These are phyloP conservation scores for Fusarium scirpi DNA, from an alignment of 2,329 filamentous ascomycete species.

Conservation along the genomic window DNA sequence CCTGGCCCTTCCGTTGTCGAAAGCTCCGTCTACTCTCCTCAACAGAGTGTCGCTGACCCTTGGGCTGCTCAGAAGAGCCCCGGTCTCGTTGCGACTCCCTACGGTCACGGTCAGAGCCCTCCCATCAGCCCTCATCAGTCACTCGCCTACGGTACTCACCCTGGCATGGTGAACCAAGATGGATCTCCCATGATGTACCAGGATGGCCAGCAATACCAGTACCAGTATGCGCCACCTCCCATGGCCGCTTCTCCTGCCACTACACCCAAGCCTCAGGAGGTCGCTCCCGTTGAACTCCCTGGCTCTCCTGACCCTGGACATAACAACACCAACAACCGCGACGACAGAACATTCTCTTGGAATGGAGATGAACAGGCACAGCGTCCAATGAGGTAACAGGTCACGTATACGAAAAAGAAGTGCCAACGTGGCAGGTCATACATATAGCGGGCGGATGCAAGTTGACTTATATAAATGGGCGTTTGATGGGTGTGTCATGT, in stretches of 20 bases:
- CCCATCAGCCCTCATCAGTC: conserved; percentile 52
- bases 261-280: conserved; percentile 38
- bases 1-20: conserved; percentile 30
- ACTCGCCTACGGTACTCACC: conserved; percentile 37
- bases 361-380: conserved; percentile 47
- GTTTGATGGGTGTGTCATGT: conserved; percentile 21
- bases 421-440: conserved; percentile 10
- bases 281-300: conserved; percentile 52
- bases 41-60: conserved; percentile 23
- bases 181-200: conserved; percentile 26
- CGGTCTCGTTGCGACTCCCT: conserved; percentile 48
- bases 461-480: conserved; percentile 15
- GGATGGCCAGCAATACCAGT: conserved; percentile 25
- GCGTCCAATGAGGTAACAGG: conserved; percentile 38
- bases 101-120: conserved; percentile 39
- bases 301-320: conserved; percentile 47
- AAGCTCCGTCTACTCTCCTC: conserved; percentile 34
- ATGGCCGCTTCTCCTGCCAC: conserved; percentile 25
- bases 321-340: conserved; percentile 25
- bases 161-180: conserved; percentile 38
- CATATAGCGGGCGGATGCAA: conserved; percentile 10
- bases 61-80: conserved; percentile 41
- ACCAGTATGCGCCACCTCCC: conserved; percentile 45
- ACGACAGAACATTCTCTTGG: conserved; percentile 49
- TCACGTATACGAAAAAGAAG: not conserved